phyloP scores from a whole-genome alignment of 306 rosid species.

The Hippophae gyantsensis region DNA sequence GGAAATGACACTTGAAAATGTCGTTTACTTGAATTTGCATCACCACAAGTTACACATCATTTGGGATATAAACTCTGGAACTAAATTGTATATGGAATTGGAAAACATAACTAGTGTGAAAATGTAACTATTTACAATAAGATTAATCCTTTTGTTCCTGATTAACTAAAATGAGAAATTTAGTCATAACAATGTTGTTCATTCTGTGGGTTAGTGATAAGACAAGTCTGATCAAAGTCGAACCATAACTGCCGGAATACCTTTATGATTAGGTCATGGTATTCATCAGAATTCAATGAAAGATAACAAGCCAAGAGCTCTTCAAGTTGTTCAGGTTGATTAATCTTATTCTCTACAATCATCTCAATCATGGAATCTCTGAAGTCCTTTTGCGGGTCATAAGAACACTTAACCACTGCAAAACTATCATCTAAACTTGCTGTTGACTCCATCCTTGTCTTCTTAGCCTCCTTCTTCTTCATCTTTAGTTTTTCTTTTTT shows the following conservation, averaged over 20 bases:
- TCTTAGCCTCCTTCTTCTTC: conserved; percentile 30
- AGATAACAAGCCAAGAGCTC: conserved; percentile 69
- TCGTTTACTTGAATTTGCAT: too few species aligned
- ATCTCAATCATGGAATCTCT: conserved; percentile 82
- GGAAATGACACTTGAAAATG: too few species aligned
- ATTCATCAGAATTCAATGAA: conserved; percentile 65
- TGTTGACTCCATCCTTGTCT: conserved; percentile 9
- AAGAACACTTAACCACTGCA: conserved; percentile 63
- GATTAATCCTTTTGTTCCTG: too few species aligned
- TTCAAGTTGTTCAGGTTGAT: conserved; percentile 54
- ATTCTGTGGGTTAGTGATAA: conserved; percentile 22
- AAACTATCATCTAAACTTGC: conserved; percentile 36
- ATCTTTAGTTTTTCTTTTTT: conserved; percentile 47
- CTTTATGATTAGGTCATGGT: conserved; percentile 26
- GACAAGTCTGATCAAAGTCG: conserved; percentile 35
- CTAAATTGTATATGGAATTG: too few species aligned
- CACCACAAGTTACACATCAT: too few species aligned
- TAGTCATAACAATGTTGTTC: conserved; percentile 21
- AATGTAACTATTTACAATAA: too few species aligned
- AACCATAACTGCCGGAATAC: conserved; percentile 72
- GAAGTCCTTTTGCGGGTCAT: conserved; percentile 59
- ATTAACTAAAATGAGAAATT: neutral
- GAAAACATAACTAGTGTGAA: too few species aligned
- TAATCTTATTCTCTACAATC: conserved; percentile 51
- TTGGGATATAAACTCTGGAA: too few species aligned